These are phyloP conservation scores for Tylopilus subfusipes DNA, from an alignment of 768 basidiomycete species.

Conservation along the genomic window DNA sequence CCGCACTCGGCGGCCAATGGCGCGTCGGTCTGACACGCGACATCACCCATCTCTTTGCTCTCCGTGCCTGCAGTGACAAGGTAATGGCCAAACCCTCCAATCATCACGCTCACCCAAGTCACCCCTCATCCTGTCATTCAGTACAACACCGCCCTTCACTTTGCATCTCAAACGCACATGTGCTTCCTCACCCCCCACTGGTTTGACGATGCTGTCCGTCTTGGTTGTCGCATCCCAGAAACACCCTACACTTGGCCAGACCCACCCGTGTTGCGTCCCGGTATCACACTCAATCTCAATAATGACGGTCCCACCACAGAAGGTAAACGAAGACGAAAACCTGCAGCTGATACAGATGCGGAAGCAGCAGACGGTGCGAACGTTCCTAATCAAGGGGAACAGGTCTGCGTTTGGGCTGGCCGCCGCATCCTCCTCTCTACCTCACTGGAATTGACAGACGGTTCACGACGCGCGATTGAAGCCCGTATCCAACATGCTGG, in stretches of 20 bases:
- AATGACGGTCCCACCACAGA: conserved; percentile 17
- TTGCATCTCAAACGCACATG: too few relatives aligned
- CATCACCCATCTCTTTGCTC: conserved; percentile 71
- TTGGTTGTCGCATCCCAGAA: conserved; percentile 53
- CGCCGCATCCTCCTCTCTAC: too few relatives aligned
- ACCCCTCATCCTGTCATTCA: conserved; percentile 11
- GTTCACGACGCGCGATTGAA: conserved; percentile 53
- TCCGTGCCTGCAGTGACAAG: conserved; percentile 47
- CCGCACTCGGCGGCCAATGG: conserved; percentile 80
- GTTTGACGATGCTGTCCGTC: conserved; percentile 52
- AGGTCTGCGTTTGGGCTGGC: too few relatives aligned
- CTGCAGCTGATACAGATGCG: too few relatives aligned
- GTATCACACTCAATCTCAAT: conserved; percentile 11
- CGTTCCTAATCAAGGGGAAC: too few relatives aligned
- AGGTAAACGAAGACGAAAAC: too few relatives aligned
- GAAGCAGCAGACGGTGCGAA: too few relatives aligned
- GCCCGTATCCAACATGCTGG: conserved; percentile 57
- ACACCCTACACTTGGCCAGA: too few relatives aligned
- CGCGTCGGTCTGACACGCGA: conserved; percentile 68
- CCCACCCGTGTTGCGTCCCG: too few relatives aligned
- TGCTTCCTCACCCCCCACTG: too few relatives aligned
- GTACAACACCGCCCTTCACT: too few relatives aligned
- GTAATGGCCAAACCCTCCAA: not conserved
- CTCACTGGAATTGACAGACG: conserved; percentile 50
- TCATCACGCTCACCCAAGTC: not conserved